A percentile compares a stretch with the other conserved stretches of the same genome.
These are phyloP conservation scores for Nigrospora oryzae DNA, from an alignment of 2,329 filamentous ascomycete species.

Conservation along the genomic window DNA sequence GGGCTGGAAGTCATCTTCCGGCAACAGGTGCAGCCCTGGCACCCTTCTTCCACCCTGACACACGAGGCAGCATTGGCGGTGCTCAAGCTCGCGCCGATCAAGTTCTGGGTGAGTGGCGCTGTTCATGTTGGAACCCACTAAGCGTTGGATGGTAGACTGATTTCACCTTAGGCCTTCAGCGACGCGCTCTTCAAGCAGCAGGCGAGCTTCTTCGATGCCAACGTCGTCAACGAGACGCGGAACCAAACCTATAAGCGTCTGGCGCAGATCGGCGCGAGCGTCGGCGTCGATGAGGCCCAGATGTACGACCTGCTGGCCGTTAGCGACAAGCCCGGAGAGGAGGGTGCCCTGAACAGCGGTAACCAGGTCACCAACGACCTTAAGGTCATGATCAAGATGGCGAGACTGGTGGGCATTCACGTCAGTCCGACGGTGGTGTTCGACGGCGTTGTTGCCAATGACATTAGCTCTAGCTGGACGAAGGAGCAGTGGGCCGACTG, in stretches of 20 bases:
- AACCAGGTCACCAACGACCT: slow-evolving; percentile 80
- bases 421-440: slow-evolving; percentile 87
- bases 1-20: slow-evolving; percentile 73
- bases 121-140: too few relatives aligned
- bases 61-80: slow-evolving; percentile 84
- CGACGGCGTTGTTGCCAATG: slow-evolving; percentile 72
- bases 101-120: slow-evolving; percentile 55
- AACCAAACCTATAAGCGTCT: slow-evolving; percentile 79
- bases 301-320: slow-evolving; percentile 65
- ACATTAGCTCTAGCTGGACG: slow-evolving; percentile 72
- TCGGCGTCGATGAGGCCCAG: slow-evolving; percentile 62
- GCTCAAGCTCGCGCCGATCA: slow-evolving; percentile 56
- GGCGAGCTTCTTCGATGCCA: slow-evolving; percentile 74
- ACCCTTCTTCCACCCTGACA: slow-evolving; percentile 72
- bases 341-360: slow-evolving; percentile 66
- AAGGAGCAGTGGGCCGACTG: slow-evolving; percentile 79
- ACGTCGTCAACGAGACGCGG: slow-evolving; percentile 72
- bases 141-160: too few relatives aligned
- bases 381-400: slow-evolving; percentile 74
- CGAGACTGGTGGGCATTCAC: slow-evolving; percentile 73
- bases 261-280: slow-evolving; percentile 61
- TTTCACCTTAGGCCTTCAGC: slow-evolving; percentile 42
- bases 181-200: slow-evolving; percentile 58
- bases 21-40: slow-evolving; percentile 91
- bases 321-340: slow-evolving; percentile 53